Base-by-base conservation (phyloP, 2,329 filamentous ascomycete species). In the Mycosphaerella arachidis region DNA sequence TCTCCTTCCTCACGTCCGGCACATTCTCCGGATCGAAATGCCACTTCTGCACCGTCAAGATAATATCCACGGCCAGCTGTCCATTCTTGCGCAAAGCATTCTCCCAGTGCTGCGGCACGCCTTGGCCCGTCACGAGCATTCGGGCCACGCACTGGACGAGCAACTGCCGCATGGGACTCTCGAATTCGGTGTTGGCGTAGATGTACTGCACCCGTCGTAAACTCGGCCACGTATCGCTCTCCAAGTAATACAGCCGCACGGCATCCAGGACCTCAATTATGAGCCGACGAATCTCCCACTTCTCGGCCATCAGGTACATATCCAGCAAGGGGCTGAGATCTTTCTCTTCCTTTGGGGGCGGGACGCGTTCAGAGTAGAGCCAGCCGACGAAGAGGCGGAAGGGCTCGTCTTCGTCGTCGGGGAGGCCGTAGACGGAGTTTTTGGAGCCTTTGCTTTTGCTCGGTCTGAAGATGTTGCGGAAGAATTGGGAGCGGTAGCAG, bases 31-130 rank as follows among this genome's bases (percentile, higher is more conserved):
- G 75, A 48, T 81, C 78, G 40, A 84, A 70, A 46, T 78, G 72
- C 81, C 81, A 84, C 63, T 80, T 78, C 73, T 83, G 81, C 64
- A 83, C 81, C 4, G 76, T 75, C 33, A 76, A 70, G 63, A 84
- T 82, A 58, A 84, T 78, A 64, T 84, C 81, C 46, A 84, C 81
- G 1, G 81, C 81, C 55, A 84, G 69, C 66, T 82, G 79, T 0
- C 81, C 81, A 63, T 84, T 82, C 72, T 80, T 80, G 67, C 77
- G 73, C 54, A 84, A 71, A 6, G 81, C 81, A 67, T 79, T 80
- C 65, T 81, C 81, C 81, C 81, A 84, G 66, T 83, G 80, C 37
- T 70, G 64, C 1, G 81, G 81, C 45, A 84, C 80, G 10, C 73
- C 77, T 27, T 81, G 78, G 56, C 76, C 74, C 1, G 81, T 71